A percentile compares a stretch with the other conserved stretches of the same genome.
Evolutionary conservation across 1,139 yeast species (phyloP).

Genomic region (Kodamaea sp.): DNA sequence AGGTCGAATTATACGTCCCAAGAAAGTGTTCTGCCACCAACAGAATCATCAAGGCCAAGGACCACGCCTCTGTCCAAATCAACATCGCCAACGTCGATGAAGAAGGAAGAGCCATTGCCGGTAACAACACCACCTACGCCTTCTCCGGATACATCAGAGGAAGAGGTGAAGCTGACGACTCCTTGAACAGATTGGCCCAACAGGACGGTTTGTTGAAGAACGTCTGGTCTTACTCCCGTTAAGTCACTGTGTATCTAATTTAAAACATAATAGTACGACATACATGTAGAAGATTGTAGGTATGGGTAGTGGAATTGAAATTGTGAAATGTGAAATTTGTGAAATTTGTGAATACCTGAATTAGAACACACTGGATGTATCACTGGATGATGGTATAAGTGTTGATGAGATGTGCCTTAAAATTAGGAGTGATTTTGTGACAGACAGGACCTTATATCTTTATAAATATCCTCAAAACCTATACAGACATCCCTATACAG

Average conservation of each 20-base stretch:
- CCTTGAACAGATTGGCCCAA: slow-evolving; percentile 99
- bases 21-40: slow-evolving; percentile 99
- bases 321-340: too few species aligned
- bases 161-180: slow-evolving; percentile 93
- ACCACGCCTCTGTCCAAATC: slow-evolving; percentile 95
- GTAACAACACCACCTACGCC: slow-evolving; percentile 93
- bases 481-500: too few species aligned
- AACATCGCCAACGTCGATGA: slow-evolving; percentile 68
- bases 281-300: background rate
- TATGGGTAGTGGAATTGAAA: too few species aligned
- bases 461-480: too few species aligned
- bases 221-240: slow-evolving; percentile 99
- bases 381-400: too few species aligned
- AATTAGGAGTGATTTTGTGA: too few species aligned
- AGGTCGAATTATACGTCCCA: slow-evolving; percentile 99
- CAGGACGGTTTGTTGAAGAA: slow-evolving; percentile 97
- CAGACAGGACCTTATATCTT: too few species aligned
- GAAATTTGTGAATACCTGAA: too few species aligned
- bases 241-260: slow-evolving; percentile 33
- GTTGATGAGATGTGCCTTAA: too few species aligned
- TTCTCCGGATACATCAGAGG: slow-evolving; percentile 89
- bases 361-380: too few species aligned
- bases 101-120: slow-evolving; percentile 93
- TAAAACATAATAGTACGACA: slow-evolving; percentile 11
- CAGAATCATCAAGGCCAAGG: slow-evolving; percentile 99